Evolutionary conservation across 2,329 filamentous ascomycete species (phyloP), one percentile per base, ranked within the genome.

Genomic region (Curvularia verruculosa): DNA sequence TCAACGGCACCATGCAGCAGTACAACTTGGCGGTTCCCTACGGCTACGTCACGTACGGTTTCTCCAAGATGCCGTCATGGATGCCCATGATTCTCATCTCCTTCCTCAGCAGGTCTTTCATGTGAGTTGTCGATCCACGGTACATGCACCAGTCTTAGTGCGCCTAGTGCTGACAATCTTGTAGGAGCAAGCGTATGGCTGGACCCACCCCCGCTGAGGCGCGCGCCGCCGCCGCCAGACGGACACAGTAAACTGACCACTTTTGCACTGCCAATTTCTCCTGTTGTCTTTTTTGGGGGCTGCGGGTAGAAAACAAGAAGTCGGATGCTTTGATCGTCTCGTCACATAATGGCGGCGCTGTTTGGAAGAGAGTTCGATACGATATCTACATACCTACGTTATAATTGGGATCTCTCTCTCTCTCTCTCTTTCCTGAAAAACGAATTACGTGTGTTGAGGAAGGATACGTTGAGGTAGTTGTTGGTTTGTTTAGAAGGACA

Each of bases 31-130:
- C 84, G 29, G 77, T 89, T 50, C 88, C 89, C 37, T 77, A 89
- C 41, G 90, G 83, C 55, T 92, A 90, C 72, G 65, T 84, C 49
- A 81, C 91, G 66, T 92, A 86, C 85, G 81, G 70, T 28, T 82
- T 88, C 69, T 78, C 81, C 31, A 78, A 81, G 74, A 80, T 88
- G 63, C 86, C 86, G 3, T 86, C 82, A 66, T 94, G 90, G 90
- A 78, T 86, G 53, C 87, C 92, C 71, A 93, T 94, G 90, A 82
- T 94, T 65, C 73, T 85, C 47, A 82, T 94, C 66, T 90, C 88
- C 51, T 87, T 93, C 74, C 70, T 89, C 62, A 91, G 87, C 82
- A 84, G 90, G 72, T 84, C 81, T 56, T 84, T 93, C 77, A 92
- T 93, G 90, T 92, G 80, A 84, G 89, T 52, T 4, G 52, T 36